Percentiles rank a stretch among this genome's conserved stretches.
Evolutionary conservation across 2,329 filamentous ascomycete species (phyloP).

Genomic region (Dendryphion nanum): DNA sequence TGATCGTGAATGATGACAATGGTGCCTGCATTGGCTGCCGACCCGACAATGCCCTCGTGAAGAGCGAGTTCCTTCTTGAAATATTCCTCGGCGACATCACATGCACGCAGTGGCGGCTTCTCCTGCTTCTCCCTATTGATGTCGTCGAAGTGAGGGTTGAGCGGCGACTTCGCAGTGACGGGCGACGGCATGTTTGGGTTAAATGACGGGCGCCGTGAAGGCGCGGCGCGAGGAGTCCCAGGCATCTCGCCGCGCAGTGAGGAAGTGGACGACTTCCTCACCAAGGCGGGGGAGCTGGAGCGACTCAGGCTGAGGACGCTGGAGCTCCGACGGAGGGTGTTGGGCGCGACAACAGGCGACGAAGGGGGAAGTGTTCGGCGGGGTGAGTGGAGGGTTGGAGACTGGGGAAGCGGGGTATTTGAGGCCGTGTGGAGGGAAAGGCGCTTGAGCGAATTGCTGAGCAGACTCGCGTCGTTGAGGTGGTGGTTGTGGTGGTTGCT

Average conservation of each 20-base stretch:
- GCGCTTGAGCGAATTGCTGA: constrained; percentile 34
- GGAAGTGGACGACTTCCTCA: constrained; percentile 43
- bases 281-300: constrained; percentile 43
- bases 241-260: constrained; percentile 42
- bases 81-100: constrained; percentile 63
- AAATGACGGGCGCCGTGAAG: constrained; percentile 45
- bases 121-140: too few species aligned
- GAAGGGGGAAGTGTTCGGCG: constrained; percentile 21
- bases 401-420: constrained; percentile 28
- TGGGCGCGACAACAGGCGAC: constrained; percentile 26
- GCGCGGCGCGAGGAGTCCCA: constrained; percentile 35
- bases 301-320: constrained; percentile 43
- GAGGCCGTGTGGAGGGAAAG: constrained; percentile 37
- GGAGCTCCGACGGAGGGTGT: constrained; percentile 42
- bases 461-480: constrained; percentile 31
- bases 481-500: too few species aligned
- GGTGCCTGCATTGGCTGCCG: constrained; percentile 54
- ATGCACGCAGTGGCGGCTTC: constrained; percentile 49
- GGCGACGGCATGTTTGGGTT: constrained; percentile 40
- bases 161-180: constrained; percentile 41
- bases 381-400: constrained; percentile 28
- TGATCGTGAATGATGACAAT: constrained; percentile 87
- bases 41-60: constrained; percentile 51
- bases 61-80: constrained; percentile 67
- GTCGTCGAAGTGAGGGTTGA: constrained; percentile 34